Conservation (phyloP, 2,329 filamentous ascomycete species). For the Pseudogymnoascus verrucosus region DNA sequence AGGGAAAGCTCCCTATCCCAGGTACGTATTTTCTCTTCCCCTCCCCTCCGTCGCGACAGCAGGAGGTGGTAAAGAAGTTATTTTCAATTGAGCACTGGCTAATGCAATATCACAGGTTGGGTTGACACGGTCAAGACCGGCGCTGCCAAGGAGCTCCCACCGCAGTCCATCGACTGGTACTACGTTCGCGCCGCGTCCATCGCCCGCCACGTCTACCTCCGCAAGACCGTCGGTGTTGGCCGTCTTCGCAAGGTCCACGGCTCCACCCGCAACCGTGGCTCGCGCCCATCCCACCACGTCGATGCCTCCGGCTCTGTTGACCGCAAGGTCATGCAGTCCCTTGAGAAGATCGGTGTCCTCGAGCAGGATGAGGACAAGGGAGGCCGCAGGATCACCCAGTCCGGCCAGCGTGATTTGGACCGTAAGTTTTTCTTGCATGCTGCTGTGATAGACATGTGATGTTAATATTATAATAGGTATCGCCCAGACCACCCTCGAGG, state of each 20-base stretch:
- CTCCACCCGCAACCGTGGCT: constrained; percentile 93
- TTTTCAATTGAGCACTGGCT: neutral
- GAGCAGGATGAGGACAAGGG: constrained; percentile 98
- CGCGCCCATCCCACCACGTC: constrained; percentile 86
- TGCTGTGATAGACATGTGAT: neutral
- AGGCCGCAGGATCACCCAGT: constrained; percentile 95
- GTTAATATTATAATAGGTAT: constrained; percentile 43
- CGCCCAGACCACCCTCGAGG: constrained; percentile 70
- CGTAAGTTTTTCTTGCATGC: constrained; percentile 39
- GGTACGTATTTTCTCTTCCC: constrained; percentile 47
- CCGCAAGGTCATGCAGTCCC: constrained; percentile 93
- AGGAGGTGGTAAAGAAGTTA: neutral
- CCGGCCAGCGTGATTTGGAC: constrained; percentile 98
- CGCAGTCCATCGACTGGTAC: constrained; percentile 98
- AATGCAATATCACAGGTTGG: constrained; percentile 59
- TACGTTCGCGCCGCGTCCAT: constrained; percentile 85
- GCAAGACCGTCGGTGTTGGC: constrained; percentile 98
- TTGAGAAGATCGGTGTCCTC: constrained; percentile 98
- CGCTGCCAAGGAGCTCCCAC: constrained; percentile 91
- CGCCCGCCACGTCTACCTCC: constrained; percentile 97
- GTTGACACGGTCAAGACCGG: constrained; percentile 99
- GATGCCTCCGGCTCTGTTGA: constrained; percentile 92
- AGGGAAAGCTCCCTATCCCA: constrained; percentile 86
- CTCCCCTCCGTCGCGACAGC: neutral
- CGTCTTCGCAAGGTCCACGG: constrained; percentile 96